phyloP scores from a whole-genome alignment of 768 basidiomycete genomes.

The Hericium alpestre region DNA sequence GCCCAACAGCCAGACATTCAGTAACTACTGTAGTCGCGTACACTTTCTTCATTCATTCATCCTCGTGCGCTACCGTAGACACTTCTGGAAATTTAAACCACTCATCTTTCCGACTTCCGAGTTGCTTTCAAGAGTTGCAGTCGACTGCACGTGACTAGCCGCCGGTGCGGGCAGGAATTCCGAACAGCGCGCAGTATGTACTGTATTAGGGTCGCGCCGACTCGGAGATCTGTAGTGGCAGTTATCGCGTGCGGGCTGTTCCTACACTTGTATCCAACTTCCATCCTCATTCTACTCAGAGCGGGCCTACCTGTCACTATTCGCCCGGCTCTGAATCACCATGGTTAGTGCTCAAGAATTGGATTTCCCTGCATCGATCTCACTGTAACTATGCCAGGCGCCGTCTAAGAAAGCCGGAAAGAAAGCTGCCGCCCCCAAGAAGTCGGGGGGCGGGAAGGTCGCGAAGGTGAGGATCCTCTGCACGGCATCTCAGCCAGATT shows the following conservation, averaged over 20 bases:
- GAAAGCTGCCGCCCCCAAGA: slow-evolving; percentile 62
- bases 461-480: slow-evolving; percentile 52
- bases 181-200: not conserved
- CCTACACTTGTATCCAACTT: not conserved
- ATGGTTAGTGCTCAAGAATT: not conserved
- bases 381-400: not conserved
- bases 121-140: not conserved
- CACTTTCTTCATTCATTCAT: no score
- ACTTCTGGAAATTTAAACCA: no score
- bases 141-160: not conserved
- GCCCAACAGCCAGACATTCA: not conserved
- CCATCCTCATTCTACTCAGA: not conserved
- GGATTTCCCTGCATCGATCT: not conserved
- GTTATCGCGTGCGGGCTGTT: not conserved
- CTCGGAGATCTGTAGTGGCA: not conserved
- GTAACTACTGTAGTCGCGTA: not conserved
- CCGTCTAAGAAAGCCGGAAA: slow-evolving; percentile 1
- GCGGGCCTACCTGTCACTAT: not conserved
- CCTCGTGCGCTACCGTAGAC: no score
- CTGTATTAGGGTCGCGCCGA: no score
- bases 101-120: no score
- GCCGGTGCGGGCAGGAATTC: not conserved
- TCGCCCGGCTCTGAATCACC: not conserved
- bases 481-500: not conserved
- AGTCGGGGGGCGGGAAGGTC: slow-evolving; percentile 46